A percentile compares a stretch with the other conserved stretches of the same genome.
Evolutionary conservation across 768 basidiomycete species (phyloP).

Genomic region (Russula emetica): DNA sequence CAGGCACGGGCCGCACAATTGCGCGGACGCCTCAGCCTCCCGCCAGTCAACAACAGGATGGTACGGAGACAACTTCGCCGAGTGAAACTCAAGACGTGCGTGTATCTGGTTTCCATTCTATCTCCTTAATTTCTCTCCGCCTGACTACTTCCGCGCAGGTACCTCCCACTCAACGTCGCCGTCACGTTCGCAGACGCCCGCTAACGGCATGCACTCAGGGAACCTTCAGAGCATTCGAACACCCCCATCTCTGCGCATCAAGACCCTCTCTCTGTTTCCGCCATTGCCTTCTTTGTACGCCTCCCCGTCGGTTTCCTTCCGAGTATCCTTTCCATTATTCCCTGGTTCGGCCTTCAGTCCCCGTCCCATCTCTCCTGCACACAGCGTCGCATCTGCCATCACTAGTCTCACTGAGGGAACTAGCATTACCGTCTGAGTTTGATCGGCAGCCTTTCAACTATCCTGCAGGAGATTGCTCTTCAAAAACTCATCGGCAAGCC

Average conservation of each 20-base stretch:
- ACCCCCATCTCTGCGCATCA: constrained; percentile 20
- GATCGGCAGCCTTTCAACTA: constrained; percentile 20
- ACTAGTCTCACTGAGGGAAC: constrained; percentile 48
- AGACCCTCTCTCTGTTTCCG: constrained; percentile 23
- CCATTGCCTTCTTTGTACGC: constrained; percentile 20
- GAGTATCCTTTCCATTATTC: constrained; percentile 23
- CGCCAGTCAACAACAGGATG: constrained; percentile 10
- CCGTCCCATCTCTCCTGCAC: constrained; percentile 58
- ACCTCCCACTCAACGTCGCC: constrained; percentile 3
- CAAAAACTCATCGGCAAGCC: constrained; percentile 42
- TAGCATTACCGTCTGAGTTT: constrained; percentile 19
- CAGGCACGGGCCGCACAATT: constrained; percentile 24
- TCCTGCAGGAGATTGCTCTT: constrained; percentile 23
- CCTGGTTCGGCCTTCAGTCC: constrained; percentile 34
- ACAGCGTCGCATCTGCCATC: constrained; percentile 50
- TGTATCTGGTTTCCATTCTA: background rate
- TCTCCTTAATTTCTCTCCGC: constrained; percentile 9
- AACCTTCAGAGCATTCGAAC: constrained; percentile 23
- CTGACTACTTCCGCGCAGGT: constrained; percentile 12
- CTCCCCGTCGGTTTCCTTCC: constrained; percentile 17
- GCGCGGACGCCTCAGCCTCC: constrained; percentile 18
- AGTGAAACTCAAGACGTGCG: constrained; percentile 27
- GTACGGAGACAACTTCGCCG: constrained; percentile 12
- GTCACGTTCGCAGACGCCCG: constrained; percentile 26
- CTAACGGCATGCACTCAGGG: constrained; percentile 23